These are phyloP conservation scores for Sporothrix sp. DNA, from an alignment of 2,329 filamentous ascomycete species.

Conservation along the genomic window DNA sequence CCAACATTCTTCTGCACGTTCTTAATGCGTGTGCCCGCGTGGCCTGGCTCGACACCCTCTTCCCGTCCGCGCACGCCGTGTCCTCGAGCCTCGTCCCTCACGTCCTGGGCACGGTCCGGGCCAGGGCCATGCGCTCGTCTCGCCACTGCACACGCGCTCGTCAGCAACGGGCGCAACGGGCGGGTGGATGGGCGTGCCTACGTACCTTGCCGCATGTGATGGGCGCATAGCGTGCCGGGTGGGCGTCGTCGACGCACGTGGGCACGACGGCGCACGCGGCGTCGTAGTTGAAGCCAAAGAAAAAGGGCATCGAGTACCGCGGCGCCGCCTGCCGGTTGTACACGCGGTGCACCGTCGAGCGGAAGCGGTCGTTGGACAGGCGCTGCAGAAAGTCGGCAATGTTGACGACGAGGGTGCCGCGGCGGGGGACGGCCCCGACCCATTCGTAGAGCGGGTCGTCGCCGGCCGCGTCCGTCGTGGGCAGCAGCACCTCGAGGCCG, in stretches of 20 bases:
- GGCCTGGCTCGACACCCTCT: background rate
- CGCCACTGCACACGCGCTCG: conserved; percentile 16
- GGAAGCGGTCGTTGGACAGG: conserved; percentile 18
- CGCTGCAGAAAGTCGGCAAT: conserved; percentile 20
- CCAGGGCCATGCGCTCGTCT: conserved; percentile 16
- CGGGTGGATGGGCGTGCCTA: too few relatives aligned
- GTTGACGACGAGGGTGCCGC: conserved; percentile 18
- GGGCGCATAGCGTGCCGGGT: conserved; percentile 34
- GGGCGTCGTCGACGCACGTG: conserved; percentile 29
- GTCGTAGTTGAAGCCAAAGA: conserved; percentile 35
- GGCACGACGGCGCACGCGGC: conserved; percentile 33
- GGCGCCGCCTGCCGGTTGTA: conserved; percentile 13
- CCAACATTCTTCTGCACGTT: background rate
- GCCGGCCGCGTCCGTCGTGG: background rate
- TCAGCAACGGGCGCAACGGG: too few relatives aligned
- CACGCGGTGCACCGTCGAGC: conserved; percentile 19
- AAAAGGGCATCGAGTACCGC: conserved; percentile 19
- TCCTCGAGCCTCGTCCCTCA: too few relatives aligned
- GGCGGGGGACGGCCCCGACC: conserved; percentile 12
- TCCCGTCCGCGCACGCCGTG: too few relatives aligned
- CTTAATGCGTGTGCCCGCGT: background rate
- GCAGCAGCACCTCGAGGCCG: conserved; percentile 16
- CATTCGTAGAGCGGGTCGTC: conserved; percentile 9
- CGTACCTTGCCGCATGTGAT: conserved; percentile 32
- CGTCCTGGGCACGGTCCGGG: background rate